Evolutionary conservation across 2,329 filamentous ascomycete species (phyloP).

Genomic region (Aschersonia sp.): DNA sequence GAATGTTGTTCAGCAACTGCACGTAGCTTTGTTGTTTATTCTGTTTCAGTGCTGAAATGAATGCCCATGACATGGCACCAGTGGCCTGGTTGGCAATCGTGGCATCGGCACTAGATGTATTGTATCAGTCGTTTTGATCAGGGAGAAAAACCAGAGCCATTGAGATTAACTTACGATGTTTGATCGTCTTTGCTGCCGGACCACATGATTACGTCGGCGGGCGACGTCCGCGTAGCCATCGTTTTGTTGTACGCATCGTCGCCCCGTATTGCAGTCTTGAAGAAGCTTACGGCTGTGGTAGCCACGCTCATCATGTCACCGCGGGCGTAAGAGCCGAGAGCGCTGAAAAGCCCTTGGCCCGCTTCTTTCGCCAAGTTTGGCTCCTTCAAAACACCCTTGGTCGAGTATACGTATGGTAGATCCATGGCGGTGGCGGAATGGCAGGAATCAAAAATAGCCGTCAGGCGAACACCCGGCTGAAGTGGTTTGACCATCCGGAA

Average conservation of each 20-base stretch:
- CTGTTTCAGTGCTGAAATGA: constrained; percentile 80
- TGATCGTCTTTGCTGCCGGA: constrained; percentile 92
- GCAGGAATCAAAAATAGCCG: constrained; percentile 70
- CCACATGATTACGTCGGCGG: constrained; percentile 96
- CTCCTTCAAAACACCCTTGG: constrained; percentile 67
- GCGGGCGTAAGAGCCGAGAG: constrained; percentile 65
- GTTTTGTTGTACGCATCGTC: constrained; percentile 69
- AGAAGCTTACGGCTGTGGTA: constrained; percentile 63
- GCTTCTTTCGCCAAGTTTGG: constrained; percentile 71
- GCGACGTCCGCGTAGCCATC: constrained; percentile 77
- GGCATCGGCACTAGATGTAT: constrained; percentile 59
- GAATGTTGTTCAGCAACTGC: constrained; percentile 86
- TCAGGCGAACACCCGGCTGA: constrained; percentile 68
- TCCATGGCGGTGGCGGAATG: constrained; percentile 68
- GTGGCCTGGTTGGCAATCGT: constrained; percentile 80
- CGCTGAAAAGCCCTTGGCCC: constrained; percentile 53
- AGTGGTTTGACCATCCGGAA: constrained; percentile 63
- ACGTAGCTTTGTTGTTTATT: constrained; percentile 95
- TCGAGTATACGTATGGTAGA: constrained; percentile 67
- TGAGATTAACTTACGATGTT: constrained; percentile 45
- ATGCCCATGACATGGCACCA: constrained; percentile 96
- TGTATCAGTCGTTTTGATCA: not conserved
- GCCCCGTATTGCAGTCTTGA: constrained; percentile 76
- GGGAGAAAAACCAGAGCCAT: not conserved
- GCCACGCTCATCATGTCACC: constrained; percentile 77